A percentile compares a stretch with the other conserved stretches of the same genome.
Conservation (phyloP, 1,284 basidiomycete genomes). For the Schizopora paradoxa region DNA sequence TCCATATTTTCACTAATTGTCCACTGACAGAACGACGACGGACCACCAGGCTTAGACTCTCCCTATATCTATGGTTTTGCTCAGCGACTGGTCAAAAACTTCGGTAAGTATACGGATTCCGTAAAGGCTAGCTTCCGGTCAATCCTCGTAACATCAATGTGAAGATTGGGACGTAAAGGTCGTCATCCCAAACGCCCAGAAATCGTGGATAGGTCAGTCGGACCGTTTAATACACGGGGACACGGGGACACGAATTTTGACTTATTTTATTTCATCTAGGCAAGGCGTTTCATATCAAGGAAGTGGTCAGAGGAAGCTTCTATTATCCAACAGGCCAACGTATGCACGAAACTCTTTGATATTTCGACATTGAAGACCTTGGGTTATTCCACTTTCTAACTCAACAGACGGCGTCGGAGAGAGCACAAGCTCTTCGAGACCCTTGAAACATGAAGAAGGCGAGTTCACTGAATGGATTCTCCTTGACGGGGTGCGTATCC, state of each 20-base stretch:
- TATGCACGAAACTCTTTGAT: constrained; percentile 22
- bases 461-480: constrained; percentile 88
- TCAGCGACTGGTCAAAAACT: constrained; percentile 52
- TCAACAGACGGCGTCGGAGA: constrained; percentile 68
- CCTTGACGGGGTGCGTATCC: constrained; percentile 65
- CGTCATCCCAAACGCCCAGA: constrained; percentile 83
- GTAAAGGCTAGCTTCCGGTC: constrained; percentile 6
- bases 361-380: background rate
- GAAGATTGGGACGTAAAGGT: constrained; percentile 84
- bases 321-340: constrained; percentile 74
- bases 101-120: constrained; percentile 40
- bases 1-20: no score
- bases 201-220: constrained; percentile 78
- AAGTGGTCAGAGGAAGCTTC: constrained; percentile 70
- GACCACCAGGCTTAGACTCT: constrained; percentile 73
- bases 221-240: no score
- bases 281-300: constrained; percentile 81
- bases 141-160: background rate
- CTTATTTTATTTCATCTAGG: constrained; percentile 38
- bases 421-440: constrained; percentile 52
- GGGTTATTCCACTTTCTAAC: constrained; percentile 14
- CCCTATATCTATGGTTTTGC: constrained; percentile 84
- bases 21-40: constrained; percentile 73
- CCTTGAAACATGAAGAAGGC: constrained; percentile 51
- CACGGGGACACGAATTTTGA: constrained; percentile 4